These are phyloP conservation scores for Fonsecaea nubica DNA, from an alignment of 2,329 filamentous ascomycete genomes.

Conservation along the genomic window DNA sequence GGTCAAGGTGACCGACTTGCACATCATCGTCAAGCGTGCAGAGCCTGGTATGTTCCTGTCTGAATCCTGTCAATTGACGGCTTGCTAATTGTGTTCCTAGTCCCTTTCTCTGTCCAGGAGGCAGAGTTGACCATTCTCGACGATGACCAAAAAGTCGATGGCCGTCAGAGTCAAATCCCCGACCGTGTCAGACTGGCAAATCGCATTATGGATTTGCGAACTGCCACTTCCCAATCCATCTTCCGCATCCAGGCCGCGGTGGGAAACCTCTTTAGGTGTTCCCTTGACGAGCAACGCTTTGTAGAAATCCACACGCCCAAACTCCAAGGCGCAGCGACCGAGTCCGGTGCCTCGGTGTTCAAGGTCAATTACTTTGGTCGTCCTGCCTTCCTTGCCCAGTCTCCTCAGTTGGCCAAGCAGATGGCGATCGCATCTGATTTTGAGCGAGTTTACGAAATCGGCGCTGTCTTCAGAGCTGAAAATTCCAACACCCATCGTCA, in stretches of 20 bases:
- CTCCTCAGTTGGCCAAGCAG: constrained; percentile 89
- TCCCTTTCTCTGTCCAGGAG: constrained; percentile 74
- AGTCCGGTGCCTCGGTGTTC: constrained; percentile 91
- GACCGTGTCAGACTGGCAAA: constrained; percentile 78
- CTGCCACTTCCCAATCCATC: constrained; percentile 83
- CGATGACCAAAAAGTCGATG: constrained; percentile 63
- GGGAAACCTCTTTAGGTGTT: constrained; percentile 77
- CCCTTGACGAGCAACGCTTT: constrained; percentile 77
- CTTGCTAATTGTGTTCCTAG: constrained; percentile 36
- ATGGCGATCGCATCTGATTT: constrained; percentile 92
- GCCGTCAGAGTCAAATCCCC: constrained; percentile 66
- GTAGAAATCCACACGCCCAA: constrained; percentile 95
- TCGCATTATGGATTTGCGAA: constrained; percentile 82
- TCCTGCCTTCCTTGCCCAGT: constrained; percentile 86
- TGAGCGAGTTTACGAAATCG: constrained; percentile 85
- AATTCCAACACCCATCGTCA: constrained; percentile 96
- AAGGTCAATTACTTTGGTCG: constrained; percentile 90
- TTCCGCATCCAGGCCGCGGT: constrained; percentile 86
- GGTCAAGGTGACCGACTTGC: constrained; percentile 70
- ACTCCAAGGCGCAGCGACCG: constrained; percentile 84
- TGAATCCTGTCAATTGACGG: not conserved
- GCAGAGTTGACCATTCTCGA: constrained; percentile 66
- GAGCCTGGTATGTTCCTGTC: constrained; percentile 52
- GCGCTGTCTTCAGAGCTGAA: constrained; percentile 89
- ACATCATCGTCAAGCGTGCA: constrained; percentile 66